These are phyloP conservation scores for Rhinocladiella similis DNA, from an alignment of 2,329 filamentous ascomycete genomes.

Conservation along the genomic window DNA sequence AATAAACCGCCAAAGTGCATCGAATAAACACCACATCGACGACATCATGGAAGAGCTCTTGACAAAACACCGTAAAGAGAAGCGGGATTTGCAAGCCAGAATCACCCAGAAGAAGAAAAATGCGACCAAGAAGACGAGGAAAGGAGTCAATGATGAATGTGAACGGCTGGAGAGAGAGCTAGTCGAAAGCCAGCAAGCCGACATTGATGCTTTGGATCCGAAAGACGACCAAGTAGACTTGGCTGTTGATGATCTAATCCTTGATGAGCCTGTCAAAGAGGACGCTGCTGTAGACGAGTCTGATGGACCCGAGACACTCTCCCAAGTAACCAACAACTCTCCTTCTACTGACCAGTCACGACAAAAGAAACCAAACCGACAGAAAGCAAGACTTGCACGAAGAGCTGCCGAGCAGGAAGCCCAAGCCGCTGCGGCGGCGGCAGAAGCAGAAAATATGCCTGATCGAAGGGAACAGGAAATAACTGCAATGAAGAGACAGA, in stretches of 20 bases:
- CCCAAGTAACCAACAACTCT: slow-evolving; percentile 13
- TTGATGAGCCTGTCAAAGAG: slow-evolving; percentile 32
- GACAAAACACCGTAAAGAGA: slow-evolving; percentile 81
- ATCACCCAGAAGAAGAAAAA: slow-evolving; percentile 96
- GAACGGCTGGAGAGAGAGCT: slow-evolving; percentile 58
- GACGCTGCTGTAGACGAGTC: slow-evolving; percentile 27
- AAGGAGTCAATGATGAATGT: slow-evolving; percentile 69
- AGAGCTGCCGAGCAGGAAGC: slow-evolving; percentile 82
- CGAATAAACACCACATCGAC: too few relatives aligned
- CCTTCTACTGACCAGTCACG: slow-evolving; percentile 20
- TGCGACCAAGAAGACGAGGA: slow-evolving; percentile 77
- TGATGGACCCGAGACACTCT: slow-evolving; percentile 3
- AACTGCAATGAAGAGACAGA: slow-evolving; percentile 66
- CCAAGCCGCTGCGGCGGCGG: slow-evolving; percentile 64
- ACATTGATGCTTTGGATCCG: slow-evolving; percentile 25
- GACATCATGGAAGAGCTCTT: slow-evolving; percentile 70
- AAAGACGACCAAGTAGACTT: slow-evolving; percentile 19
- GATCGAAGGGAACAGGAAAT: slow-evolving; percentile 72
- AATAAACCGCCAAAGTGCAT: too few relatives aligned
- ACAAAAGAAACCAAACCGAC: slow-evolving; percentile 78
- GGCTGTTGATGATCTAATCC: slow-evolving; percentile 35
- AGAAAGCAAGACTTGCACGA: slow-evolving; percentile 86
- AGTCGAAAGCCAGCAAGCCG: slow-evolving; percentile 51
- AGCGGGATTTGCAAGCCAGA: slow-evolving; percentile 78
- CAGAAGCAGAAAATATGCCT: slow-evolving; percentile 73